Base-by-base conservation (phyloP, 768 basidiomycete genomes). In the Pleurotus cornucopiae region DNA sequence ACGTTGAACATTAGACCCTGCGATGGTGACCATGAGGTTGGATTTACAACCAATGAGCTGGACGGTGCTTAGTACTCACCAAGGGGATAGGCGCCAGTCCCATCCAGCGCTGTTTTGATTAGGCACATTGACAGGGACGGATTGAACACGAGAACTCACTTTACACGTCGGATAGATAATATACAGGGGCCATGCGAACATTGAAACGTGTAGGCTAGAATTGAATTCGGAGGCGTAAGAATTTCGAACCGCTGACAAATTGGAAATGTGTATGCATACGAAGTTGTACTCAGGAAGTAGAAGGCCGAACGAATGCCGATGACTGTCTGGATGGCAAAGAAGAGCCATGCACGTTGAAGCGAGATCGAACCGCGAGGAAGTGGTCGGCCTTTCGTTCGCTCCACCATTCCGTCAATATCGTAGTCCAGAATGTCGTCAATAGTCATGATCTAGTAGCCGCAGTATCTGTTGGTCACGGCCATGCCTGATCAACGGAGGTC, bases 101-200 rank as follows among this genome's bases (percentile, higher is more conserved):
- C 46, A 62, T 69, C 68, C 67, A 71, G 12, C 67, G 65, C 66
- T 71, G 40, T n/a, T 21, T 14, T 45, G 14, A 7, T 46, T 18
- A 5, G 34, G 45, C 21, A 51, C 14, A 53, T 43, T n/a, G 14
- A 13, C 7, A 46, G 13, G 20, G 54, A 21, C 3, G 3, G 13
- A 14, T 5, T n/a, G 37, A 23, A 20, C 18, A 40, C 3, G 26
- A 11, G n/a, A 47, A n/a, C 46, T 20, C 49, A 67, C 67, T 63
- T 71, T 71, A 63, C 67, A 71, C 5, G 70, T 71, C 2, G 68
- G 70, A 58, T 71, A 71, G 18, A 71, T 63, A 20, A 71, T 58
- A 51, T 66, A 71, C 23, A 71, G 52, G 6, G 70, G 68, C 66
- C 65, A 70, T 3, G 64, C 67, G 13, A 52, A 12, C 63, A 67